Evolutionary conservation across 441 rosid species (phyloP), one percentile per base, ranked within the genome.

Genomic region (Bruguiera hainesii): DNA sequence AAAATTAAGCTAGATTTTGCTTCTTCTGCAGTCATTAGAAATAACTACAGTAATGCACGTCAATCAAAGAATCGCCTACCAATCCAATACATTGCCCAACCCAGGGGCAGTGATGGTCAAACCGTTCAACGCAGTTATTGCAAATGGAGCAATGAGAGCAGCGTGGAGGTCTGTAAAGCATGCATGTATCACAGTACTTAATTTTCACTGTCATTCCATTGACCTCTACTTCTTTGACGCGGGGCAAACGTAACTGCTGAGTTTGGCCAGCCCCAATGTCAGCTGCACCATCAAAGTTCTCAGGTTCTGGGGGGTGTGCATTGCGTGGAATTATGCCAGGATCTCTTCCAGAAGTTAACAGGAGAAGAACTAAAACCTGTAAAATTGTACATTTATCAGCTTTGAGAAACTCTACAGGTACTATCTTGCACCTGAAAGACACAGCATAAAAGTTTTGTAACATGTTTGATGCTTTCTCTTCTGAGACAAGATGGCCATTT

Each of bases 31-130:
- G 52, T 29, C 19, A 30, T 21, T 59, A 42, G 11, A 35, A 49
- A 48, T 48, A 5, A 16, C 25, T 15, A 60, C 3, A 39, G 33
- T 26, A 52, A 49, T 30, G 20, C 30, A 37, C 16, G 31, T 13
- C 49, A 63, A 56, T 13, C 16, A 23, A 53, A 25, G 56, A 13
- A 60, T 15, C 35, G 19, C 73, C 84, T 88, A 96, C 99, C 91
- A 82, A 73, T 68, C 99, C 99, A 74, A 96, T 88, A 73, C 99
- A 96, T 64, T 96, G 99, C 64, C 99, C 98, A 71, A 96, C 96
- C 99, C 99, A 96, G 67, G 99, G 99, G 76, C 99, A 96, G 84
- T 96, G 99, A 66, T 96, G 99, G 76, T 96, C 99, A 58, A 96
- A 96, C 53, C 86, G 81, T 65, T 96, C 85, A 8, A 96, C 97